These are phyloP conservation scores for Fonsecaea monophora DNA, from an alignment of 2,329 filamentous ascomycete species.

Conservation along the genomic window DNA sequence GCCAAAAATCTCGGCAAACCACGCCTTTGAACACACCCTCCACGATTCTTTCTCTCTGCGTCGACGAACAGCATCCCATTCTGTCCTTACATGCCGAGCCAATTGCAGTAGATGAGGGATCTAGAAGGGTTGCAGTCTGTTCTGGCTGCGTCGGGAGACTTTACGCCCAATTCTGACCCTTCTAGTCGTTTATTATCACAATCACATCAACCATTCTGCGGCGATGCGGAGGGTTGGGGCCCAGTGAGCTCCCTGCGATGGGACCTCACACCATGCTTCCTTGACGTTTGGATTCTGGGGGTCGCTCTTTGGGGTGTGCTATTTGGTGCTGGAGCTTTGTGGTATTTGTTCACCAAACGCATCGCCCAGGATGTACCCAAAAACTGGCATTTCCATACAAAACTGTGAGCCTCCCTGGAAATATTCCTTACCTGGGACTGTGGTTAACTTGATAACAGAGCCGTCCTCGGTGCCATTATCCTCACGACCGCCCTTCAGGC, in stretches of 20 bases:
- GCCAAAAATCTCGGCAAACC: not conserved
- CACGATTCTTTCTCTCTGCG: not conserved
- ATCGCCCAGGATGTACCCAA: conserved; percentile 72
- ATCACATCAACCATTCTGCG: conserved; percentile 73
- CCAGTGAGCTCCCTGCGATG: conserved; percentile 85
- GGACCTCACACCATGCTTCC: conserved; percentile 96
- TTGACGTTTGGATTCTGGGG: conserved; percentile 83
- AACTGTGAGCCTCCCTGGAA: conserved; percentile 68
- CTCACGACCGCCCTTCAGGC: conserved; percentile 74
- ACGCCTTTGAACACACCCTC: conserved; percentile 1
- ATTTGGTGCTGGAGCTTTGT: conserved; percentile 76
- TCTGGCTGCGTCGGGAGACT: conserved; percentile 31
- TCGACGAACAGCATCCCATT: conserved; percentile 3
- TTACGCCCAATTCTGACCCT: conserved; percentile 12
- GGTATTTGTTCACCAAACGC: conserved; percentile 76
- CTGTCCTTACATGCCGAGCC: conserved; percentile 20
- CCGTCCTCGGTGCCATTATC: conserved; percentile 71
- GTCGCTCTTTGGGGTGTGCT: conserved; percentile 82
- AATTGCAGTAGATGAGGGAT: conserved; percentile 31
- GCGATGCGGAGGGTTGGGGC: conserved; percentile 93
- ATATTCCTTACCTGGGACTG: not conserved
- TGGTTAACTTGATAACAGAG: conserved; percentile 48
- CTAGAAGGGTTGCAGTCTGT: conserved; percentile 33
- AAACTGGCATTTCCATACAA: conserved; percentile 91
- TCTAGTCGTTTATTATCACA: not conserved